Conservation (phyloP, 2,329 filamentous ascomycete genomes). For the Neonectria punicea region DNA sequence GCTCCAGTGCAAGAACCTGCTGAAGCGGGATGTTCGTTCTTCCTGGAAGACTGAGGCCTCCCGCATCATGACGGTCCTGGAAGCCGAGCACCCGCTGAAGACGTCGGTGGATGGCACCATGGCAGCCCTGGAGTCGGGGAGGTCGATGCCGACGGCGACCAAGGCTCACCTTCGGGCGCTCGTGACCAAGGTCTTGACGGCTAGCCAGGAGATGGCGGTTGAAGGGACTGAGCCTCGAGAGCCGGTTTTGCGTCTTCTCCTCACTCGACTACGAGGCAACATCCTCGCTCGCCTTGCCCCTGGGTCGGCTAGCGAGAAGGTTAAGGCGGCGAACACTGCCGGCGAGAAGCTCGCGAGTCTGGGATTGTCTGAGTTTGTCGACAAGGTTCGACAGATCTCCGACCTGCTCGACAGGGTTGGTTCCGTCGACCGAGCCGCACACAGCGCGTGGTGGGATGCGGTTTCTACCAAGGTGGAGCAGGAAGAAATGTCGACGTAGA, state of each 20-base stretch:
- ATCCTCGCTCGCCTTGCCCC: conserved; percentile 73
- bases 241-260: conserved; percentile 72
- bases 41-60: conserved; percentile 81
- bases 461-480: conserved; percentile 67
- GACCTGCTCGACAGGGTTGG: conserved; percentile 74
- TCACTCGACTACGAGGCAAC: conserved; percentile 74
- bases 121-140: conserved; percentile 69
- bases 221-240: conserved; percentile 59
- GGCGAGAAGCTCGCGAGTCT: conserved; percentile 75
- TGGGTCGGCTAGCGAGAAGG: conserved; percentile 74
- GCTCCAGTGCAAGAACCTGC: conserved; percentile 82
- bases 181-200: conserved; percentile 65
- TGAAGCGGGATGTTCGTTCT: conserved; percentile 81
- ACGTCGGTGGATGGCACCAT: conserved; percentile 69
- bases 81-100: conserved; percentile 63
- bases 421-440: conserved; percentile 73
- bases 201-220: conserved; percentile 58
- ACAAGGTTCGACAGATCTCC: conserved; percentile 74
- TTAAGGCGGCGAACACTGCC: conserved; percentile 74
- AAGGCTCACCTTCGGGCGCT: conserved; percentile 68
- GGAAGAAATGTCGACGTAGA: conserved; percentile 47
- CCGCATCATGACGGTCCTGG: conserved; percentile 76
- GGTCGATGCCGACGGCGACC: conserved; percentile 72
- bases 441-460: conserved; percentile 76
- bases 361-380: conserved; percentile 79